Base-by-base conservation (phyloP, 768 basidiomycete genomes). In the Kwoniella dejecticola region DNA sequence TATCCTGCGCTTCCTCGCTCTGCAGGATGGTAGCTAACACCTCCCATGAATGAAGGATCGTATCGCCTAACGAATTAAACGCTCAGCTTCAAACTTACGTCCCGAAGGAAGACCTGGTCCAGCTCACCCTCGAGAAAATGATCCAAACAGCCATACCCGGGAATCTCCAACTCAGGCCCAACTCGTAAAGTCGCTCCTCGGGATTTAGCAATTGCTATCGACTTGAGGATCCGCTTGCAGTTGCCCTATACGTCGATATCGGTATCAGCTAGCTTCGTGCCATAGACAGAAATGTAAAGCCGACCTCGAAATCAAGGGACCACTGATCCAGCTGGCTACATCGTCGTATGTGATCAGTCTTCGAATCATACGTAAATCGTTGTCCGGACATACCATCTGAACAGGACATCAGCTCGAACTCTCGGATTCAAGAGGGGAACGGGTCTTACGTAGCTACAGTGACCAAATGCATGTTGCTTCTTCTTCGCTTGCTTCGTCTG, bases 81-180 rank as follows among this genome's bases (percentile, higher is more conserved):
- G n/a, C n/a, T n/a, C n/a, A n/a, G n/a, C n/a, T n/a, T n/a, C n/a
- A n/a, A n/a, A n/a, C n/a, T n/a, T n/a, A n/a, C n/a, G n/a, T n/a
- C n/a, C n/a, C n/a, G n/a, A n/a, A n/a, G n/a, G n/a, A n/a, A n/a
- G n/a, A n/a, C 27, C 29, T 3, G 29, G 11, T 50, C n/a, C 30
- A 26, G 27, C 74, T 64, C 52, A 91, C 95, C 95, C 82, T 99
- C 96, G 0, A 98, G 83, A 76, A 98, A 99, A 72, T 98, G 95
- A 75, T 99, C 96, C 52, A 92, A 83, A 79, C 96, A 99, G 2
- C 96, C 96, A 81, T 98, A 99, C 3, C 95, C 96, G 89, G 95
- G 88, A 64, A 99, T 92, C 80, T 99, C 96, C 5, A 98, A 83
- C 75, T 98, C 96, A 8, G 96, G 96, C 11, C 96, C 96, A 23